These are phyloP conservation scores for Euphorbia schlechtendalii DNA, from an alignment of 441 rosid species.

Conservation along the genomic window DNA sequence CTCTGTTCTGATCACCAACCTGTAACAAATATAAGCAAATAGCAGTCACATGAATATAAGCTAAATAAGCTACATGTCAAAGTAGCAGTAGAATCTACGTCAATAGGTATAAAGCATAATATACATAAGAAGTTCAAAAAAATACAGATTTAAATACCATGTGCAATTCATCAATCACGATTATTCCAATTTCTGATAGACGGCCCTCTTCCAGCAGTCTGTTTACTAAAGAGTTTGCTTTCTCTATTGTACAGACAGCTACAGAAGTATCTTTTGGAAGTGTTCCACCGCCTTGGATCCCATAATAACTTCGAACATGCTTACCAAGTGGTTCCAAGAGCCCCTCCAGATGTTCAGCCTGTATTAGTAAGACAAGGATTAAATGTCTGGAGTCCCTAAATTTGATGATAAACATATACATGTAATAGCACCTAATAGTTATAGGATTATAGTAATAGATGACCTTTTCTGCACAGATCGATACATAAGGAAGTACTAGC, in stretches of 20 bases:
- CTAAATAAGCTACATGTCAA: not conserved
- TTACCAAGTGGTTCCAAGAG: constrained; percentile 93
- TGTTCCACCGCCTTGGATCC: constrained; percentile 95
- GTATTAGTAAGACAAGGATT: constrained; percentile 18
- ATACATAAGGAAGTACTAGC: constrained; percentile 97
- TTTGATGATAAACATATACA: constrained; percentile 9
- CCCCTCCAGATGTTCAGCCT: constrained; percentile 95
- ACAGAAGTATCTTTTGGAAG: constrained; percentile 96
- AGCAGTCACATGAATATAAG: not conserved
- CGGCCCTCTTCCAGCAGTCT: constrained; percentile 96
- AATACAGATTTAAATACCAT: constrained; percentile 51
- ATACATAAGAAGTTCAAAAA: constrained; percentile 4
- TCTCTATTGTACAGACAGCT: constrained; percentile 98
- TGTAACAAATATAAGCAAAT: constrained; percentile 30
- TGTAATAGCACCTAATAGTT: constrained; percentile 9
- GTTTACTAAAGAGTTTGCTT: constrained; percentile 88
- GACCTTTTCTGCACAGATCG: constrained; percentile 96
- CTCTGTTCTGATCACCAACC: constrained; percentile 98
- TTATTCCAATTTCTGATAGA: constrained; percentile 85
- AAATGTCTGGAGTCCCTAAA: not conserved
- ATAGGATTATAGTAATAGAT: constrained; percentile 15
- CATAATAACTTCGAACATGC: constrained; percentile 90
- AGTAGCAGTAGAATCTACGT: not conserved
- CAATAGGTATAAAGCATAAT: not conserved
- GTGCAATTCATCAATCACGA: constrained; percentile 97